phyloP scores from a whole-genome alignment of 2,329 filamentous ascomycete genomes.

The Aspergillus pseudonomiae region DNA sequence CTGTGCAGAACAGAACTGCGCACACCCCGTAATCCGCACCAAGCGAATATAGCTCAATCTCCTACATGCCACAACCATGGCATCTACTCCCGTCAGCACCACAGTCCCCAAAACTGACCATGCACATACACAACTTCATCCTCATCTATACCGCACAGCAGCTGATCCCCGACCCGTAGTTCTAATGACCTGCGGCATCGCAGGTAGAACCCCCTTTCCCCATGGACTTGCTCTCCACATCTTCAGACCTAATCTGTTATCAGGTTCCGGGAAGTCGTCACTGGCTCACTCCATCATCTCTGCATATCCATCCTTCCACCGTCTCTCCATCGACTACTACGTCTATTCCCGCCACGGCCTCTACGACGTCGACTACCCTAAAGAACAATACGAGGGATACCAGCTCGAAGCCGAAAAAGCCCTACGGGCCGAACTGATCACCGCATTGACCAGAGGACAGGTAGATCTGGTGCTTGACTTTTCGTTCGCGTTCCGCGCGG shows the following conservation, averaged over 20 bases:
- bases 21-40: background rate
- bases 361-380: background rate
- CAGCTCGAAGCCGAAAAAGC: background rate
- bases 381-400: background rate
- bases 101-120: background rate
- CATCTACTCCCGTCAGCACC: background rate
- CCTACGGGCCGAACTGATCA: background rate
- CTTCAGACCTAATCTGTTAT: background rate
- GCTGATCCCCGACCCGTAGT: background rate
- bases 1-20: too few relatives aligned
- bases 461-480: background rate
- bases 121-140: background rate
- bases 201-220: background rate
- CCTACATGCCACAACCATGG: background rate
- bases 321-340: background rate
- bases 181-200: background rate
- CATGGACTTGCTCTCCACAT: background rate
- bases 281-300: background rate
- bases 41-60: background rate
- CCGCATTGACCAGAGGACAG: background rate
- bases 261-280: background rate
- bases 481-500: background rate
- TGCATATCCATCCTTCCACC: background rate
- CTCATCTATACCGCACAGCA: background rate
- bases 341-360: background rate